Conservation (phyloP, 129 eudicot species). For the Artemisia argyi region DNA sequence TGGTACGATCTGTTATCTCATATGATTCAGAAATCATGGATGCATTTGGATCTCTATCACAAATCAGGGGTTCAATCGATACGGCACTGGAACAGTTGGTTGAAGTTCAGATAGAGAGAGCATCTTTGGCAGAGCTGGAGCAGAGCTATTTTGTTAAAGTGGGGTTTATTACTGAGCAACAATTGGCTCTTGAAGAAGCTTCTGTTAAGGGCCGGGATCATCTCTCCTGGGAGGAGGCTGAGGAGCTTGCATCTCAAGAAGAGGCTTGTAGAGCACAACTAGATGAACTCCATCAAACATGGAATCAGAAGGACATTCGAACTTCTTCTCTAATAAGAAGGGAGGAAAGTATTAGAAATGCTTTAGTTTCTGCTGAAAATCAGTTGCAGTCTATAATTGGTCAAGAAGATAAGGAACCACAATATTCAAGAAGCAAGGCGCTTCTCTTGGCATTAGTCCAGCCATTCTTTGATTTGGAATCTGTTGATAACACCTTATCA, state of each 20-base stretch:
- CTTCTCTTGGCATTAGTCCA: slow-evolving; percentile 61
- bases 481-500: slow-evolving; percentile 56
- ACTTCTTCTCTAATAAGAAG: slow-evolving; percentile 57
- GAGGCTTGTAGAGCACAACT: slow-evolving; percentile 94
- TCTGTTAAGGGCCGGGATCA: slow-evolving; percentile 88
- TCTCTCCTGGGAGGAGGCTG: slow-evolving; percentile 99
- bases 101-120: slow-evolving; percentile 81
- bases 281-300: slow-evolving; percentile 78
- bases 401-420: slow-evolving; percentile 50
- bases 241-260: slow-evolving; percentile 98
- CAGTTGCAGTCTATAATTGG: slow-evolving; percentile 56
- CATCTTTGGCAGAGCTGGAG: slow-evolving; percentile 75
- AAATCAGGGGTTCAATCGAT: slow-evolving; percentile 80
- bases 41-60: slow-evolving; percentile 88
- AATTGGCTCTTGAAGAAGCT: slow-evolving; percentile 97
- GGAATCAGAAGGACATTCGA: slow-evolving; percentile 88
- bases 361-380: slow-evolving; percentile 60
- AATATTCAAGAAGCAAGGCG: slow-evolving; percentile 50
- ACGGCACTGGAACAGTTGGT: slow-evolving; percentile 86
- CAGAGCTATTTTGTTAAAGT: slow-evolving; percentile 82
- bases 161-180: slow-evolving; percentile 87
- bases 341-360: slow-evolving; percentile 59
- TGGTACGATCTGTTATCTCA: slow-evolving; percentile 61
- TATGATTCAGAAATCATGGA: slow-evolving; percentile 85
- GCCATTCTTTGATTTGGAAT: slow-evolving; percentile 80